Conservation (phyloP, 768 basidiomycete species). For the Jaapia argillacea region DNA sequence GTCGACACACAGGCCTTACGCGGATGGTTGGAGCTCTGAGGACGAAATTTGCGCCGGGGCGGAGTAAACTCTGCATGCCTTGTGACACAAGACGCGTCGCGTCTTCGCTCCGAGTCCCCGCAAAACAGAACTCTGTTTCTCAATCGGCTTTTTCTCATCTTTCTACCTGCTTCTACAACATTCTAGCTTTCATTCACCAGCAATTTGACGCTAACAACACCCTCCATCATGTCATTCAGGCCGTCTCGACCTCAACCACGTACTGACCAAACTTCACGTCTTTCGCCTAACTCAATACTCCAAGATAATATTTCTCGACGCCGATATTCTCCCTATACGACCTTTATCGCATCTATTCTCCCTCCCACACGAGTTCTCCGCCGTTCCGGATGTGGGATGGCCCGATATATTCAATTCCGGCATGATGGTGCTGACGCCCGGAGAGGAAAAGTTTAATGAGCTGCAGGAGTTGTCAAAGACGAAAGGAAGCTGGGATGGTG, state of each 20-base stretch:
- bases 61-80: too few species aligned
- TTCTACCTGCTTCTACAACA: too few species aligned
- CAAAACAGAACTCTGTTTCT: too few species aligned
- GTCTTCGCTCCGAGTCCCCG: too few species aligned
- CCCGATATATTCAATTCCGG: slow-evolving; percentile 99
- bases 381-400: slow-evolving; percentile 97
- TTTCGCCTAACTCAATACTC: slow-evolving; percentile 85
- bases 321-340: slow-evolving; percentile 80
- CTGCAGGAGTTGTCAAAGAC: slow-evolving; percentile 60
- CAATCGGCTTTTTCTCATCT: too few species aligned
- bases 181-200: too few species aligned
- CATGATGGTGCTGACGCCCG: slow-evolving; percentile 79
- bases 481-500: slow-evolving; percentile 92
- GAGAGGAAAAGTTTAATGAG: slow-evolving; percentile 72
- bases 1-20: too few species aligned
- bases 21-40: too few species aligned
- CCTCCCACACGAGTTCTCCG: slow-evolving; percentile 76
- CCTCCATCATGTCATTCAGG: slow-evolving; percentile 41
- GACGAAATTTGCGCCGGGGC: too few species aligned
- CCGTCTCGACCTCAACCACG: slow-evolving; percentile 85
- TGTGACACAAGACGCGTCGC: too few species aligned
- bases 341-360: slow-evolving; percentile 91
- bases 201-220: too few species aligned
- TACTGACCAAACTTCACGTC: slow-evolving; percentile 93
- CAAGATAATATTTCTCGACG: slow-evolving; percentile 87